Base-by-base conservation (phyloP, 306 rosid species). In the Fragaria nilgerrensis region DNA sequence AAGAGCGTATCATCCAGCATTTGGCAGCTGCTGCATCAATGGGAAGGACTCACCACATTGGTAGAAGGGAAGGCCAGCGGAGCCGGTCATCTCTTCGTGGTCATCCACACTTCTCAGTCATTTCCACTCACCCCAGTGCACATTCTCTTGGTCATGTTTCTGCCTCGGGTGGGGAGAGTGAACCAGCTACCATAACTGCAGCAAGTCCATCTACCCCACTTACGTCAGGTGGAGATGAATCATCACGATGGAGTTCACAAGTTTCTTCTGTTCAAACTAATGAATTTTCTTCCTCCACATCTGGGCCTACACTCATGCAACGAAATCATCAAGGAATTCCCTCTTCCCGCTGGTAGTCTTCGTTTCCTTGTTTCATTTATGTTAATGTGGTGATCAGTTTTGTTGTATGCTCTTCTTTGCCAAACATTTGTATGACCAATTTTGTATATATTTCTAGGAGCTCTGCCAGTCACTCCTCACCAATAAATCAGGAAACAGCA, bases 11-110 rank as follows among this genome's bases (percentile, higher is more conserved):
- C 74, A 85, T 96, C 80, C 99, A 92, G 85, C 97, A 89, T 82
- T 82, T 95, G 85, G 94, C 99, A 39, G 89, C 96, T 55, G 92
- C 96, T 23, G 96, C 99, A 67, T 93, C 96, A 13, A 80, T 88
- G 87, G 88, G 96, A 65, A 91, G 98, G 88, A 77, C 89, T 9
- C 89, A 62, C 70, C 93, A 87, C 48, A 80, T 80, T 64, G 90
- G 91, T 73, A 75, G 83, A 77, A 92, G 93, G 83, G 97, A 89
- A 79, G 84, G 87, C 52, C 91, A 74, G 34, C 78, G 86, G 71
- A 78, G 77, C 77, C 84, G 85, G 44, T 68, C 92, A 69, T 78
- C 90, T 73, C 74, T 86, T 78, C 90, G 79, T 45, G 93, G 90
- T 77, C 94, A 82, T 75, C 91, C 92, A 55, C 94, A 87, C 22